These are phyloP conservation scores for Aureobasidium zeae DNA, from an alignment of 2,329 filamentous ascomycete species.

Conservation along the genomic window DNA sequence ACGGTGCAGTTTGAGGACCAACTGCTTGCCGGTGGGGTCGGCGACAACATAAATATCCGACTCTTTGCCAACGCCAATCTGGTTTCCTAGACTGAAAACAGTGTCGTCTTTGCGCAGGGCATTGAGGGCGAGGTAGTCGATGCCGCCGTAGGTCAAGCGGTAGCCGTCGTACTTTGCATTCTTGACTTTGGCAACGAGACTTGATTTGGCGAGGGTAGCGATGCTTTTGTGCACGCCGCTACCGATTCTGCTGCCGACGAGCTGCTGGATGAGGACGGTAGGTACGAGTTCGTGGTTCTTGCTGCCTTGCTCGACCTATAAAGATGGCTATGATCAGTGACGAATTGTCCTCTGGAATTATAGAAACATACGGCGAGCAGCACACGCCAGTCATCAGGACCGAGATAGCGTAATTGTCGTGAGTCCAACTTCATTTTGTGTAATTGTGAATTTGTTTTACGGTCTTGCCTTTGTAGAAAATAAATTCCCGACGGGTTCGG, in stretches of 20 bases:
- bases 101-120: constrained; percentile 69
- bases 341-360: constrained; percentile 18
- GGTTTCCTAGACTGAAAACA: constrained; percentile 86
- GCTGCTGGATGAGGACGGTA: constrained; percentile 74
- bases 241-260: constrained; percentile 66
- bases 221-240: constrained; percentile 78
- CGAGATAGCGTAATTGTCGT: constrained; percentile 84
- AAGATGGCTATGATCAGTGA: too few relatives aligned
- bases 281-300: constrained; percentile 97
- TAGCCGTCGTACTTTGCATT: constrained; percentile 98
- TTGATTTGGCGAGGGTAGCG: constrained; percentile 81
- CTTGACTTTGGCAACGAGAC: constrained; percentile 83
- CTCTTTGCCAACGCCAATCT: constrained; percentile 94
- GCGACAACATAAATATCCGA: constrained; percentile 95
- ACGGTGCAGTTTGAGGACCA: constrained; percentile 89
- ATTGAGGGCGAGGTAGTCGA: constrained; percentile 95
- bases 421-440: constrained; percentile 90
- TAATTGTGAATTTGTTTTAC: too few relatives aligned
- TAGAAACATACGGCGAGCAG: constrained; percentile 66
- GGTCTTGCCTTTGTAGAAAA: too few relatives aligned
- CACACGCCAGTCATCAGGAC: constrained; percentile 88
- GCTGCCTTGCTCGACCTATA: constrained; percentile 90
- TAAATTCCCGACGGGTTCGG: too few relatives aligned
- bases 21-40: constrained; percentile 63
- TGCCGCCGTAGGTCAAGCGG: constrained; percentile 87